Base-by-base conservation (phyloP, 306 rosid genomes). In the Sphenostylis stenocarpa region DNA sequence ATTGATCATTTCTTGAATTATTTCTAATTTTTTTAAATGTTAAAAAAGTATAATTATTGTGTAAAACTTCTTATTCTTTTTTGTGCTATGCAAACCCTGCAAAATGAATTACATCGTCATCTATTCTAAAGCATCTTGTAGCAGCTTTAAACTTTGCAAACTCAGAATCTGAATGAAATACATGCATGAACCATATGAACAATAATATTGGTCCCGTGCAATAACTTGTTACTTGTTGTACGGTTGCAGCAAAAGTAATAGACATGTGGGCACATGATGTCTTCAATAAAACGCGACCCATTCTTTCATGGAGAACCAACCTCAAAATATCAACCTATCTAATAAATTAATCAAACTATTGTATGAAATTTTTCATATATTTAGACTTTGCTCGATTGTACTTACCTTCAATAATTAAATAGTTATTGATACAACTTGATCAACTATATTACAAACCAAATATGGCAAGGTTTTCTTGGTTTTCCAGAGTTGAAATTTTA, bases 371-470 rank as follows among this genome's bases (percentile, higher is more conserved):
- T n/a, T n/a, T n/a, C n/a, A n/a, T n/a, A n/a, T n/a, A n/a, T n/a
- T 68, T 56, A 8, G 71, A 57, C 66, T 60, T 49, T 20, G 29
- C 14, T 21, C 1, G 6, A 44, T 34, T 16, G 77, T 41, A 41
- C 61, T 67, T 77, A 3, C 23, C 73, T 83, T 74, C 34, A 39
- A 73, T 10, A 23, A 55, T 11, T 34, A 56, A 55, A 28, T 57
- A 28, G 29, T 28, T 28, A 58, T 16, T 34, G 51, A 56, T 28
- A 66, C 82, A 84, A 80, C 63, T 71, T 76, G 77, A 80, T 55
- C 15, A 76, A 26, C 23, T 34, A 11, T 12, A 16, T 8, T 48
- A 56, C 31, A 76, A 36, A 34, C 20, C 55, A 70, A 61, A 76
- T 15, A 49, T 64, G 51, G 64, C 20, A 44, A n/a, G n/a, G n/a